phyloP scores from a whole-genome alignment of 176 grass and related monocot species.

The Aegilops bicornis region DNA sequence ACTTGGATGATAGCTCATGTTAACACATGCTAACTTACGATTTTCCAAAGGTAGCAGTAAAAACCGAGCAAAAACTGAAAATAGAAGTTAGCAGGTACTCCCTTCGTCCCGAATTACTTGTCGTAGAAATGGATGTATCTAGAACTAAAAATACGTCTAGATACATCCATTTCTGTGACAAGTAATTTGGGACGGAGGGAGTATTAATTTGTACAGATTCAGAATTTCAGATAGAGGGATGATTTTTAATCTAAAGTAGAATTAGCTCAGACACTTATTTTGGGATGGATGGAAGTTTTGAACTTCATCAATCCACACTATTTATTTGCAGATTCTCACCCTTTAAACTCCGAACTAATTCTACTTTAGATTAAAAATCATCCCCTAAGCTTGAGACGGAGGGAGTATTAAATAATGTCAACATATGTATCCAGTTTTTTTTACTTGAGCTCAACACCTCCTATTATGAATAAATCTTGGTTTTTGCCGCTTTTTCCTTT shows the following conservation, averaged over 20 bases:
- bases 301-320: not conserved
- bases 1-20: not conserved
- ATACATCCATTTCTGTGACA: no score
- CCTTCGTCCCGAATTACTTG: no score
- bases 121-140: no score
- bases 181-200: no score
- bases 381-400: not conserved
- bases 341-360: not conserved
- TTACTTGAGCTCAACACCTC: not conserved
- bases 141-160: no score
- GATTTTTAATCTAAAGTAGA: not conserved
- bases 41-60: not conserved
- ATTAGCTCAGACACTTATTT: not conserved
- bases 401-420: not conserved
- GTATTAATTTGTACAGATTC: slow-evolving; percentile 2
- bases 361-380: not conserved
- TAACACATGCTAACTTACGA: not conserved
- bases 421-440: not conserved
- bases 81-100: not conserved
- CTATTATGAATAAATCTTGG: not conserved
- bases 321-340: not conserved
- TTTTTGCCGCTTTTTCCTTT: not conserved
- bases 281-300: no score
- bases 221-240: not conserved
- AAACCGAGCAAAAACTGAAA: not conserved